Evolutionary conservation across 2,329 filamentous ascomycete species (phyloP), one percentile per base, ranked within the genome.

Genomic region (Aspergillus tubingensis): DNA sequence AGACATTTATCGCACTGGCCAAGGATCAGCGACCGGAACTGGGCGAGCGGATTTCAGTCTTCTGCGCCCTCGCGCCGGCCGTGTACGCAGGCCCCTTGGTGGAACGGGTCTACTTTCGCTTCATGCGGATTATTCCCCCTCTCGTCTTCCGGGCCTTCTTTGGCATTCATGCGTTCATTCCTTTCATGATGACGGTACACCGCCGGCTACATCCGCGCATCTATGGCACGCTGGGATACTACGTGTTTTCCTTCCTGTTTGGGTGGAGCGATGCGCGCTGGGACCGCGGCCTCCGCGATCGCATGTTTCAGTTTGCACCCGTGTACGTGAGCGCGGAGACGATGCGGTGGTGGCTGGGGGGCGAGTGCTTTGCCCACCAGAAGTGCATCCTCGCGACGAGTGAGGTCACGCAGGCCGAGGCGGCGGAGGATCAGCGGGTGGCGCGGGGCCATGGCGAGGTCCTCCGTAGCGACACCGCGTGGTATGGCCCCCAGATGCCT

Each of bases 291-390:
- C 78, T 96, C 13, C 83, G 91, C 60, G 80, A 91, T 71, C 88
- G 94, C 44, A 89, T 96, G 84, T 97, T 98, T 74, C 91, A 95
- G 69, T 97, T 96, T 67, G 88, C 92, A 0, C 94, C 94, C 1
- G 91, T 96, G 0, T 96, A 96, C 69, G 91, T 97, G 54, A 92
- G 88, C 67, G 86, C 91, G 0, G 92, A 97, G 77, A 89, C 88
- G 60, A 96, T 97, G 91, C 84, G 91, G 5, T 98, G 94, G 94
- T 97, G 94, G 94, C 83, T 97, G 0, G 94, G 93, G 0, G 81
- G 88, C 3, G 91, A 95, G 68, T 92, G 92, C 67, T 97, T 96
- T 70, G 89, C 86, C 25, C 87, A 83, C 68, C 91, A 96, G 69
- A 91, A 91, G 72, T 97, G 93, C 71, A 96, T 97, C 54, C 80